phyloP scores from a whole-genome alignment of 345 rosid species.

The Fremontodendron californicum region DNA sequence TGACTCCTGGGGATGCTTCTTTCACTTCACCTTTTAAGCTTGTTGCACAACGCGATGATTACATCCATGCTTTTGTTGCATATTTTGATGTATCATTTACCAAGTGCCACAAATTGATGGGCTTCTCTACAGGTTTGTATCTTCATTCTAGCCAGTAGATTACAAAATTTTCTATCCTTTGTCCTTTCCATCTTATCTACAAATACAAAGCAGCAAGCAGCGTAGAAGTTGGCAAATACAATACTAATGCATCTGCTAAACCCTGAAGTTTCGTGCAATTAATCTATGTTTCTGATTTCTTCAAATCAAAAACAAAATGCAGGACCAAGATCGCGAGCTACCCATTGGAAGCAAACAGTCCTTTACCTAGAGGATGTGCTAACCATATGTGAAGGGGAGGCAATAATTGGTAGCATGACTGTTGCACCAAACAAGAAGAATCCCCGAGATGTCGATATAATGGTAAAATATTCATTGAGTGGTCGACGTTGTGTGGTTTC shows the following conservation, averaged over 20 bases:
- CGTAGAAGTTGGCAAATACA: background rate
- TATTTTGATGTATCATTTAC: slow-evolving; percentile 93
- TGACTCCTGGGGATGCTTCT: slow-evolving; percentile 91
- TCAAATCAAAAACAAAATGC: slow-evolving; percentile 15
- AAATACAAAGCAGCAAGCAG: background rate
- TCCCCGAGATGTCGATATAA: slow-evolving; percentile 88
- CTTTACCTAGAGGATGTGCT: slow-evolving; percentile 87
- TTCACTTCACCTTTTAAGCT: slow-evolving; percentile 94
- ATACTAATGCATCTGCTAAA: background rate
- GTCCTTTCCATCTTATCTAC: background rate
- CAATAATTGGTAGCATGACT: slow-evolving; percentile 77
- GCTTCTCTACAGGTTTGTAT: slow-evolving; percentile 85
- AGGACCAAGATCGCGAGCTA: slow-evolving; percentile 72
- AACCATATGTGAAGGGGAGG: slow-evolving; percentile 86
- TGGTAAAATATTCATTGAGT: slow-evolving; percentile 61
- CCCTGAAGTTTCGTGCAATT: background rate
- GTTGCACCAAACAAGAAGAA: slow-evolving; percentile 84
- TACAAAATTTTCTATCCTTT: background rate
- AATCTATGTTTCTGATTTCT: background rate
- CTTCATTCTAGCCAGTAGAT: background rate
- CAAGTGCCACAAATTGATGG: slow-evolving; percentile 83
- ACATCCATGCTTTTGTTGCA: slow-evolving; percentile 94
- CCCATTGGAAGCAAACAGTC: slow-evolving; percentile 98
- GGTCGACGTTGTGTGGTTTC: slow-evolving; percentile 61
- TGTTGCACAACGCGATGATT: slow-evolving; percentile 85